phyloP scores from a whole-genome alignment of 441 rosid species.

The Hura crepitans region DNA sequence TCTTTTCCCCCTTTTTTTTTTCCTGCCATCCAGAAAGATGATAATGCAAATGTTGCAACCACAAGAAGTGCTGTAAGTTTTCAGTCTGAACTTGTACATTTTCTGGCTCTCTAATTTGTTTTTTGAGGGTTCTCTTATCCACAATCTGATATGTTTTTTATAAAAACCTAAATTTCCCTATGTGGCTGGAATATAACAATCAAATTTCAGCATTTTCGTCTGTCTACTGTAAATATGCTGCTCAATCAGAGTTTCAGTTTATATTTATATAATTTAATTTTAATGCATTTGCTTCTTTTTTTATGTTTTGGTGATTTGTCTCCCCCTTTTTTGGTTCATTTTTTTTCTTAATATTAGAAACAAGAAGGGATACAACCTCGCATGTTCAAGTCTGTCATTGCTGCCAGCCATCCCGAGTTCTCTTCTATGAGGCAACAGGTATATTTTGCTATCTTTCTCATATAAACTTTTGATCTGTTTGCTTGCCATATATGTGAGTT shows the following conservation, averaged over 20 bases:
- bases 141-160: slow-evolving; percentile 4
- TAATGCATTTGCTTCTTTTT: neutral
- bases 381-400: slow-evolving; percentile 89
- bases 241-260: neutral
- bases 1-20: slow-evolving; percentile 19
- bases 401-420: slow-evolving; percentile 92
- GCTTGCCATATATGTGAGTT: neutral
- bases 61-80: slow-evolving; percentile 48
- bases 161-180: neutral
- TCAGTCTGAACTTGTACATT: slow-evolving; percentile 17
- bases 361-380: slow-evolving; percentile 97
- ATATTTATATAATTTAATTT: neutral
- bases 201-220: slow-evolving; percentile 5
- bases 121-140: neutral
- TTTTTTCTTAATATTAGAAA: slow-evolving; percentile 44
- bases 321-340: slow-evolving; percentile 3
- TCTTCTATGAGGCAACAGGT: slow-evolving; percentile 99
- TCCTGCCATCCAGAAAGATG: slow-evolving; percentile 39
- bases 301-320: neutral
- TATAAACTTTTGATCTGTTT: neutral
- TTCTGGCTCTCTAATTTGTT: slow-evolving; percentile 10
- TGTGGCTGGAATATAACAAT: slow-evolving; percentile 12
- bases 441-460: slow-evolving; percentile 9
- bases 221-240: neutral
- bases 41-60: slow-evolving; percentile 30